Conservation (phyloP, 1,284 basidiomycete genomes). For the Agroathelia rolfsii region DNA sequence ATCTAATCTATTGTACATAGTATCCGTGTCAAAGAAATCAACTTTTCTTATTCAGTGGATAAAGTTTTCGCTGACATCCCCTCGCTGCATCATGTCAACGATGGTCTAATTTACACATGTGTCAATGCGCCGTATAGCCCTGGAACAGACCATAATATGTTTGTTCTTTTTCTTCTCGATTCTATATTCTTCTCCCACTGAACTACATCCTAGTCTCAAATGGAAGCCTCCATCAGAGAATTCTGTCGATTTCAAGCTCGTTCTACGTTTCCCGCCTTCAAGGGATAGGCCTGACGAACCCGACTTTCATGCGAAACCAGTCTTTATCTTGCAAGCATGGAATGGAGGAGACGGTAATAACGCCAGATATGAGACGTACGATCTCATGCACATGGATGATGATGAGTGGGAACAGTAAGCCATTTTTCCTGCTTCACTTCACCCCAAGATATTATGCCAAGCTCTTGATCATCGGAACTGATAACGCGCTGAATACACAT, state of each 20-base stretch:
- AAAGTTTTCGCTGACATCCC: slow-evolving; percentile 87
- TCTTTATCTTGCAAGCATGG: slow-evolving; percentile 79
- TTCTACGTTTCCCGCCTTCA: slow-evolving; percentile 81
- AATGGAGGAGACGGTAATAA: slow-evolving; percentile 54
- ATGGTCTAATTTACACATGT: slow-evolving; percentile 96
- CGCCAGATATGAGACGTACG: slow-evolving; percentile 74
- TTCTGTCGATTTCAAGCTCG: slow-evolving; percentile 93
- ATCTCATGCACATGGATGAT: slow-evolving; percentile 79
- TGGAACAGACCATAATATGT: slow-evolving; percentile 94
- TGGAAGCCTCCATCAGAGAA: slow-evolving; percentile 99
- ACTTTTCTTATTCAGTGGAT: slow-evolving; percentile 81
- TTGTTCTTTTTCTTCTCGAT: slow-evolving; percentile 20
- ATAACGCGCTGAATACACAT: no score
- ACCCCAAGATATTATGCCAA: no score
- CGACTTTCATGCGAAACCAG: slow-evolving; percentile 79
- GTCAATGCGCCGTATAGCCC: slow-evolving; percentile 76
- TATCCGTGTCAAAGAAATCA: slow-evolving; percentile 82
- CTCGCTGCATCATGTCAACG: slow-evolving; percentile 85
- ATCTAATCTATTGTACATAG: slow-evolving; percentile 31
- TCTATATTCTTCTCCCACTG: slow-evolving; percentile 7
- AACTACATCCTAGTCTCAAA: slow-evolving; percentile 60
- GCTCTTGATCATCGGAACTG: no score
- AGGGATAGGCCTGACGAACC: slow-evolving; percentile 45
- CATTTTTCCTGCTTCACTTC: no score
- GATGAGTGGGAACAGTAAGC: slow-evolving; percentile 88